Evolutionary conservation across 1,284 basidiomycete genomes (phyloP).

Genomic region (Macrocybe sp.): DNA sequence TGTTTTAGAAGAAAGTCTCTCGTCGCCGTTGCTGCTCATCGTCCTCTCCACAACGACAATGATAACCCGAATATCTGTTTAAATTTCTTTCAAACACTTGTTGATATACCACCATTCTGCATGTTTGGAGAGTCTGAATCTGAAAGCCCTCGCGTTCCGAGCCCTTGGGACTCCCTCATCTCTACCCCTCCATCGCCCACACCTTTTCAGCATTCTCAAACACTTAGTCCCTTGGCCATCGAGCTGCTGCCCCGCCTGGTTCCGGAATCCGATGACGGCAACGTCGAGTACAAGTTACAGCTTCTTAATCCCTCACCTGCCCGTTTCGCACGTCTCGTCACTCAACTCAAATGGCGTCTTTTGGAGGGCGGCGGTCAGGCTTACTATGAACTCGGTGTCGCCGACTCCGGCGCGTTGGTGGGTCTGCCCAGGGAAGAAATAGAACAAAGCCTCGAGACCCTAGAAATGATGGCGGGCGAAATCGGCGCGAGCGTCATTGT

Average conservation of each 20-base stretch:
- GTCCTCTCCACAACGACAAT: constrained; percentile 28
- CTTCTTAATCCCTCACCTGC: constrained; percentile 66
- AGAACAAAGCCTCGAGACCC: constrained; percentile 74
- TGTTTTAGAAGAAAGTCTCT: background rate
- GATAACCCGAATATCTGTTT: constrained; percentile 59
- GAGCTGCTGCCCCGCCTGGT: constrained; percentile 55
- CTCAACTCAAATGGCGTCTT: constrained; percentile 92
- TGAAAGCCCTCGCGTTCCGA: constrained; percentile 70
- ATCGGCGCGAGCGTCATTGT: constrained; percentile 87
- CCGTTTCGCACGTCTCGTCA: constrained; percentile 78
- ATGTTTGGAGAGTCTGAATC: constrained; percentile 81
- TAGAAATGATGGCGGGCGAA: constrained; percentile 90
- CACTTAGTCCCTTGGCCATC: constrained; percentile 13
- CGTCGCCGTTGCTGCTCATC: background rate
- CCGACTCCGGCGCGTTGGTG: constrained; percentile 82
- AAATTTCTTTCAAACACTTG: constrained; percentile 4
- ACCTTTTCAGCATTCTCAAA: constrained; percentile 20
- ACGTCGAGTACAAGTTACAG: constrained; percentile 85
- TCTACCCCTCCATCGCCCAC: constrained; percentile 39
- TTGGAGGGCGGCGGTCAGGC: constrained; percentile 90
- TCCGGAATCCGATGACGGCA: constrained; percentile 75
- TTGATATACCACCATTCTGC: constrained; percentile 6
- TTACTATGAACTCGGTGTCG: constrained; percentile 89
- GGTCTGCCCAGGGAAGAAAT: constrained; percentile 75
- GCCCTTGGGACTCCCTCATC: constrained; percentile 74